These are phyloP conservation scores for Mesembryanthemum crystallinum DNA, from an alignment of 148 eudicot species.

Conservation along the genomic window DNA sequence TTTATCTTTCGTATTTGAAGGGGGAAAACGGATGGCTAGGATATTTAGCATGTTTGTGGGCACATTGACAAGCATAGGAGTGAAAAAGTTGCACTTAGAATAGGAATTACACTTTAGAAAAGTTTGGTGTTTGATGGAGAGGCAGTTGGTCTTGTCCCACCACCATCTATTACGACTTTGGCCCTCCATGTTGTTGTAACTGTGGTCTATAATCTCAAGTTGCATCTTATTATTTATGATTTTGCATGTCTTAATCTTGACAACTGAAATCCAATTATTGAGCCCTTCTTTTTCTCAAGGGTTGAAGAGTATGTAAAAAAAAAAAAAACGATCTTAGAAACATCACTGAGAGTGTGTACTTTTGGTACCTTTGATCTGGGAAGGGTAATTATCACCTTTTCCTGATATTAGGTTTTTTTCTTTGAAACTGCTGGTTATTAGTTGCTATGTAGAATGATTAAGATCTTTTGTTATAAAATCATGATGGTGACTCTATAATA, in stretches of 20 bases:
- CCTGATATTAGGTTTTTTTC: not conserved
- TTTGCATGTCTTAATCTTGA: conserved; percentile 15
- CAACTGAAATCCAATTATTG: not conserved
- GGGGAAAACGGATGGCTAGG: not conserved
- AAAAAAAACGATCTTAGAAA: not conserved
- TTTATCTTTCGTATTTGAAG: not conserved
- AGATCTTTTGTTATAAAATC: not conserved
- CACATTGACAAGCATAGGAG: not conserved
- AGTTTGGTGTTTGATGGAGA: not conserved
- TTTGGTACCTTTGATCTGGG: not conserved
- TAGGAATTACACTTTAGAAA: not conserved
- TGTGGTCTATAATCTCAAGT: conserved; percentile 10
- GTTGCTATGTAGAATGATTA: not conserved
- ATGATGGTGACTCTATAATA: not conserved
- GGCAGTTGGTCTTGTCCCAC: conserved; percentile 19
- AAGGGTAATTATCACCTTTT: not conserved
- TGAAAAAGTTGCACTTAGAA: not conserved
- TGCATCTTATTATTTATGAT: not conserved
- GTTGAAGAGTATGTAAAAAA: not conserved
- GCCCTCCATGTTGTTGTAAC: not conserved
- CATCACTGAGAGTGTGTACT: not conserved
- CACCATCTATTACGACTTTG: conserved; percentile 22
- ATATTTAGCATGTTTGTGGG: not conserved
- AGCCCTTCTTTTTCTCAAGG: not conserved
- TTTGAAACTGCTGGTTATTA: not conserved